phyloP scores from a whole-genome alignment of 2,329 filamentous ascomycete species.

The Colletotrichum sublineola region DNA sequence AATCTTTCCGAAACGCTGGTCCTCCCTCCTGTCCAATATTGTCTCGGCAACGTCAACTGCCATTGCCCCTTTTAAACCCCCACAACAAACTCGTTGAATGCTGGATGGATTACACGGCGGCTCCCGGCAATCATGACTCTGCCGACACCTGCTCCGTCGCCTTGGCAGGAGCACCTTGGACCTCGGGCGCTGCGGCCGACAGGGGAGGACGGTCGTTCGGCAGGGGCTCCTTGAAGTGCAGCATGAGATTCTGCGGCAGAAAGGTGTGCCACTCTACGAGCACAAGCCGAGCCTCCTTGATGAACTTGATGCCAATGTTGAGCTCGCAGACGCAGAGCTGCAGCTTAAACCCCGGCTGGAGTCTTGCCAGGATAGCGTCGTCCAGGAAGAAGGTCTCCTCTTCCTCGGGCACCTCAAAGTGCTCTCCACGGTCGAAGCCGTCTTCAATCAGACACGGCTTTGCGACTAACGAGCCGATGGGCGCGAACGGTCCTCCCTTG shows the following conservation, averaged over 20 bases:
- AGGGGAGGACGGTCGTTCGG: slow-evolving; percentile 60
- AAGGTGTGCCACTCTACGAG: slow-evolving; percentile 74
- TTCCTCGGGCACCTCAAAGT: not conserved
- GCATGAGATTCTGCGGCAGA: slow-evolving; percentile 78
- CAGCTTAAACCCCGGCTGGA: slow-evolving; percentile 76
- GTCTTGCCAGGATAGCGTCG: slow-evolving; percentile 62
- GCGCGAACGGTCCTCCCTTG: slow-evolving; percentile 52
- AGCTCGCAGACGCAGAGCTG: slow-evolving; percentile 68
- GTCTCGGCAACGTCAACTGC: not conserved
- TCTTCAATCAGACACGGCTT: slow-evolving; percentile 62
- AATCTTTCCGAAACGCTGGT: slow-evolving; percentile 11
- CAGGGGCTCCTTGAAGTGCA: slow-evolving; percentile 71
- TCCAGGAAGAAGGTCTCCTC: slow-evolving; percentile 75
- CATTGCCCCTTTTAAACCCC: slow-evolving; percentile 13
- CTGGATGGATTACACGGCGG: not conserved
- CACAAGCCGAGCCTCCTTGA: slow-evolving; percentile 69
- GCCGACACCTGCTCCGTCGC: not conserved
- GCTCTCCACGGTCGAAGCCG: slow-evolving; percentile 56
- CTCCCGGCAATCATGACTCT: not conserved
- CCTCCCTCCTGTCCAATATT: not conserved
- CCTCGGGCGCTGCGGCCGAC: slow-evolving; percentile 55
- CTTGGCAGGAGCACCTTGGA: not conserved
- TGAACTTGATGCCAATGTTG: slow-evolving; percentile 73
- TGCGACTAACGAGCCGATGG: slow-evolving; percentile 61
- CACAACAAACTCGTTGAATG: not conserved